Percentiles rank a stretch among this genome's conserved stretches.
phyloP scores from a whole-genome alignment of 768 basidiomycete genomes.

The Suillus occidentalis region DNA sequence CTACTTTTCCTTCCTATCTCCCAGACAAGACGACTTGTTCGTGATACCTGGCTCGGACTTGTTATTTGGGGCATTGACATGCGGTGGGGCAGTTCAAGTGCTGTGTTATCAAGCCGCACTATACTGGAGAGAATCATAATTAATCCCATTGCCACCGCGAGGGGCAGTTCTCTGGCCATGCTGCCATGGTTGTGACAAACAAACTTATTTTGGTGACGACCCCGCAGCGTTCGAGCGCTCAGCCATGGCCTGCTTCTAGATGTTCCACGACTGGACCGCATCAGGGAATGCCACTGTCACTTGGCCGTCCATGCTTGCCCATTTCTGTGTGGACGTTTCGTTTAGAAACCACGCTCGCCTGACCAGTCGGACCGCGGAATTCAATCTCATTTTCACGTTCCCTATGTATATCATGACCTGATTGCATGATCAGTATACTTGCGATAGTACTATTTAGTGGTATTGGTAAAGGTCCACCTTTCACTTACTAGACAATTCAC shows the following conservation, averaged over 20 bases:
- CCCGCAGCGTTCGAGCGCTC: conserved; percentile 1
- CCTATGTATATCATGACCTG: not conserved
- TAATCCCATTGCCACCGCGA: not conserved
- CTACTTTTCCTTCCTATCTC: not conserved
- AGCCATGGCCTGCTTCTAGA: conserved; percentile 4
- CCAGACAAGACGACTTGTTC: not conserved
- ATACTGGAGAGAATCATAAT: not conserved
- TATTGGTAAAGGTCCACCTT: not conserved
- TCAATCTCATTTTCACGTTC: not conserved
- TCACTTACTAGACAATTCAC: not conserved
- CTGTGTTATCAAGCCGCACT: not conserved
- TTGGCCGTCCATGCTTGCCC: conserved; percentile 3
- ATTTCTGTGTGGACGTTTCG: not conserved
- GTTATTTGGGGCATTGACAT: not conserved
- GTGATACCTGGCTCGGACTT: not conserved
- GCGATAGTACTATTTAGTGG: not conserved
- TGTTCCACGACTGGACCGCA: not conserved
- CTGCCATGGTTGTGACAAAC: conserved; percentile 1
- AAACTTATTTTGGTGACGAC: not conserved
- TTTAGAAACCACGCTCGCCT: not conserved
- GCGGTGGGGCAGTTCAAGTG: not conserved
- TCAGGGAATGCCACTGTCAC: not conserved
- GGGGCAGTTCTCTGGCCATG: not conserved
- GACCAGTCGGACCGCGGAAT: not conserved
- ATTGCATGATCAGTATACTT: not conserved